Base-by-base conservation (phyloP, 1,284 basidiomycete species). In the Clitocybe nebularis region DNA sequence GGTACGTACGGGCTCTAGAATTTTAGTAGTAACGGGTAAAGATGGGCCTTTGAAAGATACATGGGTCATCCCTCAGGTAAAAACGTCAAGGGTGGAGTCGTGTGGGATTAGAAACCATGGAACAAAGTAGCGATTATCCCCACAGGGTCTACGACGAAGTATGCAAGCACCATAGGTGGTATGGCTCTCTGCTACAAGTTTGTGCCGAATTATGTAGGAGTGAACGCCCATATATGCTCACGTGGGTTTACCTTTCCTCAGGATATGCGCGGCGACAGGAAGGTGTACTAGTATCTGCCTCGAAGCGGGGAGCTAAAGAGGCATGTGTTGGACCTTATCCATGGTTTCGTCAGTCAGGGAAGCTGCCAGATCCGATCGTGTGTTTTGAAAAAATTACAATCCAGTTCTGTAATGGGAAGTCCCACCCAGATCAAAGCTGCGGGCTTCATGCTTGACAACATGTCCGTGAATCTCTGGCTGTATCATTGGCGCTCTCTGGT, bases 371-470 rank as follows among this genome's bases (percentile, higher is more conserved):
- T 32, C 29, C 29, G 29, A 32, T 17, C 14, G 14, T 17, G 29
- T n/a, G n/a, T n/a, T 17, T 32, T 17, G 11, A 13, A 32, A 16
- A 32, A 16, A 8, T 4, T 32, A 17, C 14, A 32, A 32, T 13
- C 19, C 19, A 16, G 29, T 32, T 26, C 29, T 16, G 19, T n/a
- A 32, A 32, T 17, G 29, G 29, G 29, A 34, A 2, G 19, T 17
- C 30, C 29, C 28, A 24, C 13, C 22, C 20, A 19, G 32, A 30
- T 41, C 35, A 21, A 39, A 40, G 21, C 36, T 25, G 37, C 29
- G 24, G 13, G 32, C 43, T 43, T 35, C 46, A 42, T 29, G 42
- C 41, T 41, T 51, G 45, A 44, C 41, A 24, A 19, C 39, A n/a
- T 32, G 36, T 45, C 13, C 30, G 11, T 28, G 29, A 14, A 41